phyloP scores from a whole-genome alignment of 1,139 yeast species.

The Arxiozyma bovina region DNA sequence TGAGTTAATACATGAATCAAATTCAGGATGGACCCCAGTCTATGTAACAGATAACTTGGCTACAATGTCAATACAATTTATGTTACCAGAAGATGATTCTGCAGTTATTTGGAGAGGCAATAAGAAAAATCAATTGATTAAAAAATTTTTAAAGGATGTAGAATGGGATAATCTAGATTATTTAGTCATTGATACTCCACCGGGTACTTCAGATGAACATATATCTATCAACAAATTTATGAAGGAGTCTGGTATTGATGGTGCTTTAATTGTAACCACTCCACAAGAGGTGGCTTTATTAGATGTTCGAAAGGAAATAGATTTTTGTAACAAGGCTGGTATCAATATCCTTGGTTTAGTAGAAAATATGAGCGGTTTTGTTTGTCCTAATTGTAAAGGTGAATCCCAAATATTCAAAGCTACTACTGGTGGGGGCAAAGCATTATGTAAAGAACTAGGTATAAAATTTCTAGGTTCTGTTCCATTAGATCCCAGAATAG shows the following conservation, averaged over 20 bases:
- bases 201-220: constrained; percentile 98
- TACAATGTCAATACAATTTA: constrained; percentile 89
- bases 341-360: constrained; percentile 82
- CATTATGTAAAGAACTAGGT: constrained; percentile 66
- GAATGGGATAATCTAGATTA: constrained; percentile 85
- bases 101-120: constrained; percentile 98
- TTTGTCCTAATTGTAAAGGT: constrained; percentile 88
- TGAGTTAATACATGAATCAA: constrained; percentile 80
- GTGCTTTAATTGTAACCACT: constrained; percentile 90
- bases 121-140: constrained; percentile 85
- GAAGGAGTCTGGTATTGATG: constrained; percentile 88
- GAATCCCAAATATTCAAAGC: constrained; percentile 87
- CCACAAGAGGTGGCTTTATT: constrained; percentile 95
- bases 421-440: constrained; percentile 93
- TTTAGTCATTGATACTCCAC: constrained; percentile 91
- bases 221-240: constrained; percentile 78
- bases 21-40: constrained; percentile 93
- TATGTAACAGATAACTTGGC: constrained; percentile 93
- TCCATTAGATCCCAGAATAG: constrained; percentile 93
- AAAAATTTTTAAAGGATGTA: constrained; percentile 89
- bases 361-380: constrained; percentile 98
- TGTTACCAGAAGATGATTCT: constrained; percentile 88
- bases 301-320: constrained; percentile 93
- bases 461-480: constrained; percentile 82
- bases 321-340: constrained; percentile 85